Evolutionary conservation across 352 stramenopile genomes (phyloP), one percentile per base, ranked within the genome.

Genomic region (Globisporangium splendens): DNA sequence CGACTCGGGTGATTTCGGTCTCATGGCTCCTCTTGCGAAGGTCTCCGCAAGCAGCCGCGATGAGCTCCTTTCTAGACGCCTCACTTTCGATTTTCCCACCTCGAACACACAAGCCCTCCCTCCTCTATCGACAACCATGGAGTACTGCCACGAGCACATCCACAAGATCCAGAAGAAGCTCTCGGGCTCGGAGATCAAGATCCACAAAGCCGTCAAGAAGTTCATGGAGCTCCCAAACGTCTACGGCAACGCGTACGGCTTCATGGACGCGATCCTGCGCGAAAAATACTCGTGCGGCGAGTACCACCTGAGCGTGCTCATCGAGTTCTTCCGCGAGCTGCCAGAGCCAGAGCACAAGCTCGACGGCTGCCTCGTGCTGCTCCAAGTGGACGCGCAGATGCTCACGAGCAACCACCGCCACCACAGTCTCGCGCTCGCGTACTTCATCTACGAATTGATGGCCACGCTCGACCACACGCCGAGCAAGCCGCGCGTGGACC

Each of bases 211-310:
- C 10, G 38, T 43, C 11, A 43, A 43, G 14, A 43, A 43, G 38
- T 43, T 43, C 38, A 43, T 43, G 38, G 38, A 50, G 41, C 41
- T 58, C 24, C 52, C 52, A 14, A 17, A 47, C 10, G 22, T 49
- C 41, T 22, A 58, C 52, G 41, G 52, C 28, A 28, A 42, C 15
- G 41, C 52, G 41, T 58, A 58, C 38, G 38, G 11, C 3, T 43
- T 17, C 52, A 22, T 58, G 22, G 52, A 58, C 52, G 41, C 52
- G 41, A 58, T 58, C 52, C 52, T 58, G 15, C 52, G 52, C 8
- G 2, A 17, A 3, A 28, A 33, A 3, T 58, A 58, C 52, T 42
- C 48, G 28, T 39, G 48, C 17, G 35, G 22, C 15, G 22, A 8
- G 8, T 58, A 42, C 20, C 8, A 47, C 22, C 39, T 58, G 22